These are phyloP conservation scores for Postia placenta DNA, from an alignment of 768 basidiomycete genomes.

Conservation along the genomic window DNA sequence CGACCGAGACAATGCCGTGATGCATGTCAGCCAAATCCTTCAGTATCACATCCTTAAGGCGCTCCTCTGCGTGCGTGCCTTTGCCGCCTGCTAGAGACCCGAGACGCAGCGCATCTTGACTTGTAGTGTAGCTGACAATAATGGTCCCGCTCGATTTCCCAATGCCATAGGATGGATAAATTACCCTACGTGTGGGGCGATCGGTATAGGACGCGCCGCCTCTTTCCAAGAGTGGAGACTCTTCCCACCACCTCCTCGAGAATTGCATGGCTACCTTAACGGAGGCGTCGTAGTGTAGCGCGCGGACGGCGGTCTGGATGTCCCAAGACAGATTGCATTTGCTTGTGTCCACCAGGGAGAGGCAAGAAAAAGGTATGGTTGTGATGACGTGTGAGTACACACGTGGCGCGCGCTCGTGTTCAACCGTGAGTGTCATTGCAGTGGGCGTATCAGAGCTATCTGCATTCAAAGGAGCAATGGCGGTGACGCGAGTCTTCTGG, in stretches of 20 bases:
- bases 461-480: background rate
- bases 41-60: slow-evolving; percentile 23
- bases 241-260: slow-evolving; percentile 37
- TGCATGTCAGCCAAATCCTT: slow-evolving; percentile 25
- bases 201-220: slow-evolving; percentile 33
- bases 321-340: slow-evolving; percentile 10
- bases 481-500: slow-evolving; percentile 2
- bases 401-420: background rate
- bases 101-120: slow-evolving; percentile 26
- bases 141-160: slow-evolving; percentile 10
- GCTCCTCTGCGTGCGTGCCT: slow-evolving; percentile 16
- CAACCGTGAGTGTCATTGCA: background rate
- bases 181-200: slow-evolving; percentile 24
- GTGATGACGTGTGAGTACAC: slow-evolving; percentile 35
- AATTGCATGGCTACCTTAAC: slow-evolving; percentile 41
- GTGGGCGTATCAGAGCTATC: background rate
- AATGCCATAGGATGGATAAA: slow-evolving; percentile 34
- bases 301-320: slow-evolving; percentile 29
- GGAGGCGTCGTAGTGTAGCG: slow-evolving; percentile 30
- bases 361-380: slow-evolving; percentile 31
- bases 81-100: slow-evolving; percentile 22
- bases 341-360: slow-evolving; percentile 28
- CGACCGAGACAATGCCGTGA: slow-evolving; percentile 4
- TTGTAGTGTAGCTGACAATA: slow-evolving; percentile 22
- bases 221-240: slow-evolving; percentile 10